Evolutionary conservation across 345 rosid species (phyloP).

Genomic region (Gynandropsis gynandra): DNA sequence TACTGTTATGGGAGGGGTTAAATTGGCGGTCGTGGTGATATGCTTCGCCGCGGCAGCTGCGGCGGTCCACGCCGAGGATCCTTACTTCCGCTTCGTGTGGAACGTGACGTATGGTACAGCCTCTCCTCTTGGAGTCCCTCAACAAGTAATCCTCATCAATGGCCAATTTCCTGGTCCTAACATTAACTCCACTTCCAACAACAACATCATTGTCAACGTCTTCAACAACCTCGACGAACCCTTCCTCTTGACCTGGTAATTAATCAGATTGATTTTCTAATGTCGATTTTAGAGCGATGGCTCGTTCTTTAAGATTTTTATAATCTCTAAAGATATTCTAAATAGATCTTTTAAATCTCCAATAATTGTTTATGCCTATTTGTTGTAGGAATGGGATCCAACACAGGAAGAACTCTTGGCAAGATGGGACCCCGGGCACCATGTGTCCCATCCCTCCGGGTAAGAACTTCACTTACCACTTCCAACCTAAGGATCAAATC

Average conservation of each 20-base stretch:
- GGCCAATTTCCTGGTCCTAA: conserved; percentile 70
- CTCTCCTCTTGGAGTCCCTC: conserved; percentile 69
- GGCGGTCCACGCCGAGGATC: conserved; percentile 54
- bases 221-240: conserved; percentile 80
- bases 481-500: conserved; percentile 89
- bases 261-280: background rate
- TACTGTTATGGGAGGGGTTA: conserved; percentile 34
- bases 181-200: conserved; percentile 72
- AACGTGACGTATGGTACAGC: conserved; percentile 67
- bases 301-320: too few relatives aligned
- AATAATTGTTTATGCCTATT: background rate
- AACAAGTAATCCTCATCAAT: conserved; percentile 71
- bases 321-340: background rate
- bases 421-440: conserved; percentile 64
- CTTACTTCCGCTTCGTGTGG: conserved; percentile 63
- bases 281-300: background rate
- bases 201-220: conserved; percentile 63
- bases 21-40: conserved; percentile 25
- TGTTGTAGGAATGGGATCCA: conserved; percentile 62
- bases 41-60: conserved; percentile 31
- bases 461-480: conserved; percentile 63
- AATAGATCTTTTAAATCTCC: background rate
- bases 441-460: conserved; percentile 70
- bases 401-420: conserved; percentile 83
- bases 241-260: conserved; percentile 58